phyloP scores from a whole-genome alignment of 2,329 filamentous ascomycete genomes.

The Cytospora schulzeri region DNA sequence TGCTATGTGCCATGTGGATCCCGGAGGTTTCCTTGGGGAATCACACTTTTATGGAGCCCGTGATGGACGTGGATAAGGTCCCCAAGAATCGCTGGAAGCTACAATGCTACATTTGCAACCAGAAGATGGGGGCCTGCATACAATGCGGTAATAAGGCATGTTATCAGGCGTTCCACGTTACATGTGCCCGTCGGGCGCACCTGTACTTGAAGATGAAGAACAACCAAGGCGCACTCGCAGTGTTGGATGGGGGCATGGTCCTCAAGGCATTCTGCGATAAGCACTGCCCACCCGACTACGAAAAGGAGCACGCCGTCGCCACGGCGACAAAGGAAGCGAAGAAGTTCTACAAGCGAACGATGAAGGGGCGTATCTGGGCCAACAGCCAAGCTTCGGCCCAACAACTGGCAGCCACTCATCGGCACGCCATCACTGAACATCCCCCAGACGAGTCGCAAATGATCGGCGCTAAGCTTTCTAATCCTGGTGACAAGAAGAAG shows the following conservation, averaged over 20 bases:
- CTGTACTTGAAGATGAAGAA: slow-evolving; percentile 98
- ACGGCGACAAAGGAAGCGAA: slow-evolving; percentile 80
- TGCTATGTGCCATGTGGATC: slow-evolving; percentile 98
- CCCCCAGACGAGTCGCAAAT: slow-evolving; percentile 80
- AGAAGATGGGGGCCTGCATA: slow-evolving; percentile 97
- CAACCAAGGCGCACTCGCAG: slow-evolving; percentile 74
- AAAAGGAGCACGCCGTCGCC: slow-evolving; percentile 81
- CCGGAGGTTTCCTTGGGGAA: slow-evolving; percentile 95
- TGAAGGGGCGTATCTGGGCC: slow-evolving; percentile 89
- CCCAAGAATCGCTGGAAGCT: slow-evolving; percentile 93
- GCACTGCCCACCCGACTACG: slow-evolving; percentile 88
- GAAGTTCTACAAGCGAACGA: slow-evolving; percentile 84
- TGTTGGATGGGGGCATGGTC: slow-evolving; percentile 76
- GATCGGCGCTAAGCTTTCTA: slow-evolving; percentile 78
- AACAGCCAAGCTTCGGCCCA: slow-evolving; percentile 84
- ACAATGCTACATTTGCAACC: slow-evolving; percentile 93
- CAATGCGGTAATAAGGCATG: slow-evolving; percentile 98
- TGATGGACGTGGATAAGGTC: slow-evolving; percentile 97
- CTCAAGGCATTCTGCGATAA: slow-evolving; percentile 96
- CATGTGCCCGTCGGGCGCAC: slow-evolving; percentile 84
- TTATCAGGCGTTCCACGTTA: slow-evolving; percentile 96
- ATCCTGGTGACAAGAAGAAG: slow-evolving; percentile 75
- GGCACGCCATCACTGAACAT: slow-evolving; percentile 65
- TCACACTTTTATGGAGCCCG: slow-evolving; percentile 95
- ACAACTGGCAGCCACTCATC: slow-evolving; percentile 73